Conservation (phyloP, 2,329 filamentous ascomycete species). For the Periconia digitata region DNA sequence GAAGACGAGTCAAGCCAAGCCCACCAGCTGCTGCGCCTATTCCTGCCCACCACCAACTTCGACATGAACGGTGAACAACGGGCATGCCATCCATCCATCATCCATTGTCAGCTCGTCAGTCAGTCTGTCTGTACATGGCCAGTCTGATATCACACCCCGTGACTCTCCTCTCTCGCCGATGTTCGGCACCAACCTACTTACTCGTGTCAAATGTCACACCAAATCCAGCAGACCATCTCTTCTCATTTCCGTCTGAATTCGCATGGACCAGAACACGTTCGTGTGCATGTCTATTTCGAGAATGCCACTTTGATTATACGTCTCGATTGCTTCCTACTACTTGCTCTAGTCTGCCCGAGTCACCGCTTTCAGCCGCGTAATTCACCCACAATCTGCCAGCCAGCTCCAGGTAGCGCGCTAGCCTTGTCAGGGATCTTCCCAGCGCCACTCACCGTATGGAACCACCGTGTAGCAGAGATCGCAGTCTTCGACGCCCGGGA, state of each 20-base stretch:
- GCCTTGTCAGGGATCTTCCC: background rate
- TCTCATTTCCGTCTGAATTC: background rate
- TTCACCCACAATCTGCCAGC: background rate
- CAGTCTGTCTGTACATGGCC: background rate
- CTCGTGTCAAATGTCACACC: background rate
- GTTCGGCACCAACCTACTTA: background rate
- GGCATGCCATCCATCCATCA: too few relatives aligned
- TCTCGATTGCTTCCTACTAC: background rate
- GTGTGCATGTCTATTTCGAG: background rate
- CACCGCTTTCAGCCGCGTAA: background rate
- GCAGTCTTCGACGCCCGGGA: constrained; percentile 5
- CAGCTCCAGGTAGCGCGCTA: background rate
- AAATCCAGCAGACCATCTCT: background rate
- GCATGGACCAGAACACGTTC: background rate
- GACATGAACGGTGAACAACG: too few relatives aligned
- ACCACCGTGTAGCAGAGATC: constrained; percentile 8
- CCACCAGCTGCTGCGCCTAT: too few relatives aligned
- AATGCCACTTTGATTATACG: background rate
- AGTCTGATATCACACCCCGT: background rate
- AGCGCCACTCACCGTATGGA: constrained; percentile 5
- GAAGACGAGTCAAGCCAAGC: too few relatives aligned
- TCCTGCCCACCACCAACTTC: too few relatives aligned
- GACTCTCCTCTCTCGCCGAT: background rate
- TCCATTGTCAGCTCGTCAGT: too few relatives aligned
- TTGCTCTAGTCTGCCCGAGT: background rate